Evolutionary conservation across 2,329 filamentous ascomycete genomes (phyloP).

Genomic region (Xylariaceae sp.): DNA sequence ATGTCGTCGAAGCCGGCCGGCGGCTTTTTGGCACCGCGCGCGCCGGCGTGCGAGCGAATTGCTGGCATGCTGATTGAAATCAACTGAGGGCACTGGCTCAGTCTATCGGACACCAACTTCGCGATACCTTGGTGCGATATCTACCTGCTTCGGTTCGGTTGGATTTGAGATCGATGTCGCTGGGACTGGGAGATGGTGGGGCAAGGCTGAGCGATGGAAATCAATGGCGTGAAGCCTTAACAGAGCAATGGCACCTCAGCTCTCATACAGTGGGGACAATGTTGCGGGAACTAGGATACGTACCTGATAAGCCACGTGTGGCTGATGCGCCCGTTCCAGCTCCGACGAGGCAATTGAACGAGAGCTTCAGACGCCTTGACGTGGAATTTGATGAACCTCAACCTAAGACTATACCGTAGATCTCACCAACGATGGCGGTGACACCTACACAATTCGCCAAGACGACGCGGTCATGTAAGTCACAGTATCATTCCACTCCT

Average conservation of each 20-base stretch:
- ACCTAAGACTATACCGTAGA: constrained; percentile 28
- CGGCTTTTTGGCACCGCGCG: constrained; percentile 75
- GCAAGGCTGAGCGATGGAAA: constrained; percentile 24
- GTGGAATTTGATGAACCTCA: constrained; percentile 26
- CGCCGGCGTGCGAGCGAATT: constrained; percentile 58
- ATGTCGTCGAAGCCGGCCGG: constrained; percentile 86
- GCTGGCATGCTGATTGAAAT: constrained; percentile 56
- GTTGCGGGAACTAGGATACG: constrained; percentile 10
- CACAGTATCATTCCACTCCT: constrained; percentile 5
- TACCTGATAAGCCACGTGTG: constrained; percentile 21
- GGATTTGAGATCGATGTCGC: not conserved
- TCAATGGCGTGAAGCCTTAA: constrained; percentile 10
- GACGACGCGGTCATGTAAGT: constrained; percentile 72
- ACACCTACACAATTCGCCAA: constrained; percentile 89
- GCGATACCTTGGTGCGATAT: not conserved
- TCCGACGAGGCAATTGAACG: constrained; percentile 12
- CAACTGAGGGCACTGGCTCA: too few relatives aligned
- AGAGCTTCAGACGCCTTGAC: constrained; percentile 20
- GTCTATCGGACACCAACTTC: too few relatives aligned
- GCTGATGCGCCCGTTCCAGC: constrained; percentile 12
- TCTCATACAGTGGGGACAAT: too few relatives aligned
- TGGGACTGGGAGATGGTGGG: too few relatives aligned
- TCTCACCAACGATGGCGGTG: constrained; percentile 68
- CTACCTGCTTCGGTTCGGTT: not conserved
- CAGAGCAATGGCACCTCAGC: too few relatives aligned